phyloP scores from a whole-genome alignment of 306 rosid genomes.

The Gillenia trifoliata region DNA sequence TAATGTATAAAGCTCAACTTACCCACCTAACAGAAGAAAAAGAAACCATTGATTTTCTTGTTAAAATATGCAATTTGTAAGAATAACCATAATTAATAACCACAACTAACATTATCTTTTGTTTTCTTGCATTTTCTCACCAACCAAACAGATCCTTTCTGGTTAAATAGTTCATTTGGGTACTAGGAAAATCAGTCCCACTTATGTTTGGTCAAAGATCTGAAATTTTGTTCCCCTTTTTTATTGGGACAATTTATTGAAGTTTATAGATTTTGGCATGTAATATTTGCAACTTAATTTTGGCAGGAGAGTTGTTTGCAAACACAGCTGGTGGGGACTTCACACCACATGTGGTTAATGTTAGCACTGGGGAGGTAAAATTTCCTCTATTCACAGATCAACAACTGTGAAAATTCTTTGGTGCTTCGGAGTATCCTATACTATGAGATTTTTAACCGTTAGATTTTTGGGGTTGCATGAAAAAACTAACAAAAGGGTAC shows the following conservation, averaged over 20 bases:
- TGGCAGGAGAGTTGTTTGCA: slow-evolving; percentile 57
- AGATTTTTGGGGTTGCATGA: not conserved
- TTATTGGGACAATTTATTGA: not conserved
- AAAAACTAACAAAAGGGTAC: slow-evolving; percentile 1
- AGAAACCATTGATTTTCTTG: not conserved
- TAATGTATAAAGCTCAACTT: slow-evolving; percentile 10
- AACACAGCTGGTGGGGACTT: slow-evolving; percentile 60
- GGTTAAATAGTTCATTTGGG: slow-evolving; percentile 1
- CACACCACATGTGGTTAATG: slow-evolving; percentile 62
- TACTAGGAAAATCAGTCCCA: not conserved
- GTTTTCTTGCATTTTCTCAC: slow-evolving; percentile 7
- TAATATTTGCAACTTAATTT: slow-evolving; percentile 25
- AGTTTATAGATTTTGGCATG: not conserved
- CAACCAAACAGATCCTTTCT: not conserved
- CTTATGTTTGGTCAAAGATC: slow-evolving; percentile 8
- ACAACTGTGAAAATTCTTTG: too few relatives aligned
- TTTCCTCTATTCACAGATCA: not conserved
- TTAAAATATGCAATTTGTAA: not conserved
- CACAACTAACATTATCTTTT: not conserved
- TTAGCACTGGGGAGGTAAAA: slow-evolving; percentile 69
- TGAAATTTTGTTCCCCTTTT: too few relatives aligned
- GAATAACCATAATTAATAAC: not conserved
- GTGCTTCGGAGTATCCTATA: too few relatives aligned
- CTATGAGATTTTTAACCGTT: too few relatives aligned
- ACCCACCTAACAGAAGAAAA: slow-evolving; percentile 10